Evolutionary conservation across 73 alveolate genomes (phyloP), one percentile per base, ranked within the genome.

Genomic region (Paramecium primaurelia): DNA sequence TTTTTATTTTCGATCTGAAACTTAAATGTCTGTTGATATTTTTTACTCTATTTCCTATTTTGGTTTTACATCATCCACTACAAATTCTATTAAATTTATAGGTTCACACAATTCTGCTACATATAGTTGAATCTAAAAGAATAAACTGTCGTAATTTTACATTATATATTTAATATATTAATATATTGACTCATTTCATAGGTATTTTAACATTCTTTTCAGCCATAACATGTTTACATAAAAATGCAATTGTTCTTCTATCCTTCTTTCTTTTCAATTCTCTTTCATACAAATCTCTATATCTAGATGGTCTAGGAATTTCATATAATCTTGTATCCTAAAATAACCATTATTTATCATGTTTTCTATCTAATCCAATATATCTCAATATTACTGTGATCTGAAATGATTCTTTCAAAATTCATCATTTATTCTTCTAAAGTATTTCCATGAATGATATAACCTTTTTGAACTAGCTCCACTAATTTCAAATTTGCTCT

Each of bases 41-140:
- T 6, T 32, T 64, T 28, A 8, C 11, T 64, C 28, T 8, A 12
- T 32, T 64, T 28, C 25, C 9, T 12, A 6, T 11, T 64, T 64
- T 34, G 45, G n/a, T 32, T 64, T 8, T 11, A 34, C 42, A 64
- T 36, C 59, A 12, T 34, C 87, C 16, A 12, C 38, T 18, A 73
- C 40, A 34, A 37, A 73, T 30, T 73, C 87, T 38, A 38, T 37
- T 7, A 37, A 38, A 36, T 11, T 40, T 73, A 73, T 38, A 16
- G 87, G 87, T 12, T 73, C 87, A 73, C 87, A 73, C 26, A 73
- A 73, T 18, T 73, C 87, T n/a, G 87, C 87, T 11, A 73, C 87
- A 73, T 73, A 73, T 1, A 73, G 47, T 73, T 34, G 36, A 73
- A 40, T 40, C 22, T 73, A 18, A 38, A 73, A 73, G 64, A 73